These are phyloP conservation scores for Paracorniculantispora psalliotae DNA, from an alignment of 2,329 filamentous ascomycete species.

Conservation along the genomic window DNA sequence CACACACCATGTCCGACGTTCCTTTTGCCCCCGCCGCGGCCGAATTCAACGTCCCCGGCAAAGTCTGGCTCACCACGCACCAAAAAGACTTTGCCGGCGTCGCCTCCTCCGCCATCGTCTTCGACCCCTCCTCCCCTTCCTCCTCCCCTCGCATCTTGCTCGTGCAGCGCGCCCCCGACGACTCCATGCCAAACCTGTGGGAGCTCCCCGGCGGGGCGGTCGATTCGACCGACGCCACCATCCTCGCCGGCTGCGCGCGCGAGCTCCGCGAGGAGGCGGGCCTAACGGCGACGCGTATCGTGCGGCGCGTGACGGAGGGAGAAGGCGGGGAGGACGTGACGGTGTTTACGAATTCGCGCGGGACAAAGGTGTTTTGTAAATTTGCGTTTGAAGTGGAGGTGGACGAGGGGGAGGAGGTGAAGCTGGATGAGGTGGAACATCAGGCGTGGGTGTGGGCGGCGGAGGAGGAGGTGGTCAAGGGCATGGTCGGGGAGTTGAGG, in stretches of 20 bases:
- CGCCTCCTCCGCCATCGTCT: slow-evolving; percentile 31
- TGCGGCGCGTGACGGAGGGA: slow-evolving; percentile 26
- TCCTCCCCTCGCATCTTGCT: slow-evolving; percentile 34
- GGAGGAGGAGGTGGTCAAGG: slow-evolving; percentile 31
- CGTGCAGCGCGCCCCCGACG: slow-evolving; percentile 40
- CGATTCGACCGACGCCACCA: slow-evolving; percentile 35
- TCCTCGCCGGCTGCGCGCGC: slow-evolving; percentile 40
- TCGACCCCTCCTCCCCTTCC: slow-evolving; percentile 20
- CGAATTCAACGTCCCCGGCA: slow-evolving; percentile 21
- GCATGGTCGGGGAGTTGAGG: slow-evolving; percentile 21
- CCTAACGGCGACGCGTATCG: slow-evolving; percentile 27
- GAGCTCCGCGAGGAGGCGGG: slow-evolving; percentile 47
- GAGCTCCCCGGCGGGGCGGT: slow-evolving; percentile 46
- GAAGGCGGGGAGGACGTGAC: slow-evolving; percentile 18
- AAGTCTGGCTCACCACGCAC: slow-evolving; percentile 22
- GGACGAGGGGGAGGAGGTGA: slow-evolving; percentile 22
- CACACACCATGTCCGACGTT: slow-evolving; percentile 16
- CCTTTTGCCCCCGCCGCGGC: slow-evolving; percentile 21
- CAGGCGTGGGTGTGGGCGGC: slow-evolving; percentile 35
- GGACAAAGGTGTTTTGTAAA: slow-evolving; percentile 25
- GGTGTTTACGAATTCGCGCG: slow-evolving; percentile 31
- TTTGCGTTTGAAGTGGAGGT: slow-evolving; percentile 35
- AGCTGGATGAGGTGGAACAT: slow-evolving; percentile 37
- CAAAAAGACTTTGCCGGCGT: slow-evolving; percentile 27
- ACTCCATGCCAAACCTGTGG: slow-evolving; percentile 42